Evolutionary conservation across 148 eudicot species (phyloP), one percentile per base, ranked within the genome.

Genomic region (Amaranthus hypochondriacus): DNA sequence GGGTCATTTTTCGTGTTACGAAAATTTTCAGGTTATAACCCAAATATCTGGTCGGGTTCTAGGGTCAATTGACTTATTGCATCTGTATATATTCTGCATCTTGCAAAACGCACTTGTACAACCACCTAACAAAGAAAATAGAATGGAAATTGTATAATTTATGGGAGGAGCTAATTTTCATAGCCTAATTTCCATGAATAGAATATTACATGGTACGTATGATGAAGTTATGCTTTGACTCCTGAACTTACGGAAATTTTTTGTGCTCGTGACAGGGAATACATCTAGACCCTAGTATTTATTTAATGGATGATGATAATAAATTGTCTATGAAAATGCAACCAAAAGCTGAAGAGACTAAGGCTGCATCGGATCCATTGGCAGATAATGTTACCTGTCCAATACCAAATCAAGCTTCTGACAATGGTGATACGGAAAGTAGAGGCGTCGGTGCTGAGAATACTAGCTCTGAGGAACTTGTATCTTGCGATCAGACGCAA

Each of bases 251-350:
- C 9, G 6, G 67, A 53, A 10, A 51, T 51, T 73, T 21, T 70
- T 62, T 74, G 56, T 63, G 50, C 66, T 69, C 66, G 71, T 77
- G 66, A 48, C 93, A 95, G 98, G 98, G 98, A 72, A 87, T 89
- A 78, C 97, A 95, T 86, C 78, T 95, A 78, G 98, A 95, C 87
- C 98, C 98, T 48, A 95, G 98, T 77, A 95, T 95, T 71, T 95
- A 95, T 77, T 85, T 95, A 56, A 94, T 94, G 98, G 93, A 91
- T 77, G 98, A 91, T 70, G 98, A 88, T 81, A 94, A 78, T 83
- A 94, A 94, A 79, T 66, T 77, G 57, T 73, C 88, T 60, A 70
- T 79, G 72, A 69, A 84, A 68, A 5, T 50, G 55, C 83, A 80
- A 56, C 82, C 79, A 75, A 87, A 86, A 81, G 84, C 70, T 60